A percentile compares a stretch with the other conserved stretches of the same genome.
Evolutionary conservation across 768 basidiomycete species (phyloP).

Genomic region (Hortiboletus campestris): DNA sequence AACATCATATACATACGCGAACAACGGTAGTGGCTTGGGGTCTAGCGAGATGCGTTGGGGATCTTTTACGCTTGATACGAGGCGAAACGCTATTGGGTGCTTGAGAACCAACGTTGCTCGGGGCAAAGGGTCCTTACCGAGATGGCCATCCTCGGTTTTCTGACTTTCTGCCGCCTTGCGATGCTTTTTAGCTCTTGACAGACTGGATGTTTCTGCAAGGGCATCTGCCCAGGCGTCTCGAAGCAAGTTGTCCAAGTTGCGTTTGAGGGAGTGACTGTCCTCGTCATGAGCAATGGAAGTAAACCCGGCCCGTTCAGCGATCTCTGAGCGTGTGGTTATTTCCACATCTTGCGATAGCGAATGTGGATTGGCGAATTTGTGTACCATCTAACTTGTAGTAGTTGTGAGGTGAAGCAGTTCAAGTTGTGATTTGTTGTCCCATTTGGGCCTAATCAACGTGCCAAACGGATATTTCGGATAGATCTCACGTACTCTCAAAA

Average conservation of each 20-base stretch:
- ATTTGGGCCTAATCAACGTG: no score
- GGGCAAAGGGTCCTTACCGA: background rate
- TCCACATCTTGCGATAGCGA: slow-evolving; percentile 32
- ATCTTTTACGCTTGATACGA: slow-evolving; percentile 38
- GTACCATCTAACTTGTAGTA: no score
- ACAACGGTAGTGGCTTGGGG: slow-evolving; percentile 38
- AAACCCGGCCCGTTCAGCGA: slow-evolving; percentile 9
- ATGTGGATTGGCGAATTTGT: slow-evolving; percentile 42
- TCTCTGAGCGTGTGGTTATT: slow-evolving; percentile 37
- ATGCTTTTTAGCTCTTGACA: background rate
- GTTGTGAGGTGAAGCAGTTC: background rate
- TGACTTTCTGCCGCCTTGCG: slow-evolving; percentile 2
- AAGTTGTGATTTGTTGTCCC: slow-evolving; percentile 18
- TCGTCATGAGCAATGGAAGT: slow-evolving; percentile 6
- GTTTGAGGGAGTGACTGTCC: slow-evolving; percentile 13
- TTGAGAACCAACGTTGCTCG: background rate
- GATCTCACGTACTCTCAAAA: background rate
- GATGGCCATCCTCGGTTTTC: background rate
- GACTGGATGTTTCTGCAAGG: background rate
- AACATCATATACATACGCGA: slow-evolving; percentile 33
- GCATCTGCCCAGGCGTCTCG: slow-evolving; percentile 19
- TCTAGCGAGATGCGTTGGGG: slow-evolving; percentile 42
- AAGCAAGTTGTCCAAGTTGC: slow-evolving; percentile 23
- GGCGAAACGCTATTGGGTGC: slow-evolving; percentile 42
- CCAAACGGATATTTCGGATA: no score